These are phyloP conservation scores for Stereum hirsutum DNA, from an alignment of 1,284 basidiomycete species.

Conservation along the genomic window DNA sequence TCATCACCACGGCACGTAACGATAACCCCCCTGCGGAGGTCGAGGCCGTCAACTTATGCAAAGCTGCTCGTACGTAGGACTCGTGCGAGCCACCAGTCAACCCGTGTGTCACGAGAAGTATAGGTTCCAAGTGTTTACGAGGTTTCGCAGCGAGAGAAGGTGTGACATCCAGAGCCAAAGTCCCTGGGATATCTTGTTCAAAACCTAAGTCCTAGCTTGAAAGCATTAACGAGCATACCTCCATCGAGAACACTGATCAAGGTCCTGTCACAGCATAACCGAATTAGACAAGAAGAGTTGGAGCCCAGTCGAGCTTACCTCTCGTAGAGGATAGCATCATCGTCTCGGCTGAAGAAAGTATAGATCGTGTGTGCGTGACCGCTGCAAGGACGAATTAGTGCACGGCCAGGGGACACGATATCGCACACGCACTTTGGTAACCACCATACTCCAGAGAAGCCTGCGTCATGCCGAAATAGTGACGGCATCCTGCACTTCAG, in stretches of 20 bases:
- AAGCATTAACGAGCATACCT: constrained; percentile 9
- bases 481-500: constrained; percentile 13
- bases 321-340: constrained; percentile 17
- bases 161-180: constrained; percentile 18
- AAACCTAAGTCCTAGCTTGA: background rate
- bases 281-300: background rate
- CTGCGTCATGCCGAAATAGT: constrained; percentile 9
- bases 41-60: constrained; percentile 10
- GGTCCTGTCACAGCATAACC: constrained; percentile 6
- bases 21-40: constrained; percentile 11
- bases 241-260: constrained; percentile 15
- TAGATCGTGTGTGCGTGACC: constrained; percentile 18
- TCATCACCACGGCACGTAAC: constrained; percentile 17
- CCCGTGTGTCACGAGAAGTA: constrained; percentile 19
- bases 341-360: constrained; percentile 15
- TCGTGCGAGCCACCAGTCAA: constrained; percentile 22
- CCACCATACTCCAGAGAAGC: constrained; percentile 17
- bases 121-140: constrained; percentile 9
- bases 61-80: constrained; percentile 17
- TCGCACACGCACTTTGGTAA: constrained; percentile 16
- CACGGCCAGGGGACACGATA: background rate
- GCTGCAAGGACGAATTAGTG: constrained; percentile 7
- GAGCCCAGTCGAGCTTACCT: constrained; percentile 10
- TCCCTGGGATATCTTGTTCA: constrained; percentile 9
- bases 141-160: constrained; percentile 14